Percentiles rank a stretch among this genome's conserved stretches.
Conservation (phyloP, 345 rosid genomes). For the Eucalyptus leucophloia region DNA sequence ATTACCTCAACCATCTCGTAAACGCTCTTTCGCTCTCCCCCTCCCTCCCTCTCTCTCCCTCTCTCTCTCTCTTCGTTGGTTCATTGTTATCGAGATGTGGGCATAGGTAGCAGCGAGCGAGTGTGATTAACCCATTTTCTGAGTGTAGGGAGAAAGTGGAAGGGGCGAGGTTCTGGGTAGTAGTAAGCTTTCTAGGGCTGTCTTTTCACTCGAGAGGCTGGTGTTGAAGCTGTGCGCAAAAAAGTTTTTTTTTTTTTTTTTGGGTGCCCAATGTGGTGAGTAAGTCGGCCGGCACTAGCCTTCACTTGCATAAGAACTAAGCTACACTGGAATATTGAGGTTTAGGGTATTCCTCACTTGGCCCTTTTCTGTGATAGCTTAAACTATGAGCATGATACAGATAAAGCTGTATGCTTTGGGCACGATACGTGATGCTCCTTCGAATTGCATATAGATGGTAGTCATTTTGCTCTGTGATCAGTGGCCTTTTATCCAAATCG, state of each 20-base stretch:
- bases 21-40: background rate
- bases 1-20: slow-evolving; percentile 59
- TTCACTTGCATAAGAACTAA: background rate
- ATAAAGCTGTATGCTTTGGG: background rate
- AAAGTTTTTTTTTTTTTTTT: background rate
- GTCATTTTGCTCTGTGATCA: background rate
- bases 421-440: background rate
- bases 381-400: background rate
- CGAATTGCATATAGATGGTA: background rate
- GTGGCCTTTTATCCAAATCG: background rate
- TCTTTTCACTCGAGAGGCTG: background rate
- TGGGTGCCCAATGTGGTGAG: background rate
- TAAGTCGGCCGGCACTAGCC: background rate
- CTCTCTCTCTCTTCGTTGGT: background rate
- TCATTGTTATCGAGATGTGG: background rate
- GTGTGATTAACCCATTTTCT: background rate
- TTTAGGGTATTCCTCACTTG: background rate
- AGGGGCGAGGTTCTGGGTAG: background rate
- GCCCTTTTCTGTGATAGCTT: background rate
- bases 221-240: background rate
- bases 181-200: background rate
- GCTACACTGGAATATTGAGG: background rate
- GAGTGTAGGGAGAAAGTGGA: background rate
- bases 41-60: background rate
- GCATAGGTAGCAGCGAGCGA: background rate